phyloP scores from a whole-genome alignment of 2,329 filamentous ascomycete species.

The Trichoderma asperellum region DNA sequence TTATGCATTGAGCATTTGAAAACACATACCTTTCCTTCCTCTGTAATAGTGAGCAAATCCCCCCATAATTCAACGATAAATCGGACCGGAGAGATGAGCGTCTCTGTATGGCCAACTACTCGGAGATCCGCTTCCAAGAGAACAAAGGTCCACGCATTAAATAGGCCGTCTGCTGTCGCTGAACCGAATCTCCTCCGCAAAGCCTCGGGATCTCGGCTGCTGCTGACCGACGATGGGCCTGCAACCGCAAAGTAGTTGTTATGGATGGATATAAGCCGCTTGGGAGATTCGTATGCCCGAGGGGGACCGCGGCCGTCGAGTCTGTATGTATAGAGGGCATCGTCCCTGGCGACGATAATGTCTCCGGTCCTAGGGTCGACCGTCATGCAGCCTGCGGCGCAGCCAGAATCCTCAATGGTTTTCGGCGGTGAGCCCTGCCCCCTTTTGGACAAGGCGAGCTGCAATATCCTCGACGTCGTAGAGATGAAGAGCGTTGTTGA shows the following conservation, averaged over 20 bases:
- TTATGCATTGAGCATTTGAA: too few relatives aligned
- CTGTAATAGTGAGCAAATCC: slow-evolving; percentile 84
- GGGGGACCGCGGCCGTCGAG: slow-evolving; percentile 83
- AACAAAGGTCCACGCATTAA: slow-evolving; percentile 86
- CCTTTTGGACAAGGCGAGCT: slow-evolving; percentile 81
- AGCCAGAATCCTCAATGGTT: slow-evolving; percentile 86
- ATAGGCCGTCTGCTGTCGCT: slow-evolving; percentile 70
- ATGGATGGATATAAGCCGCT: slow-evolving; percentile 78
- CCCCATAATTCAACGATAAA: slow-evolving; percentile 86
- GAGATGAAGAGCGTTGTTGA: slow-evolving; percentile 85
- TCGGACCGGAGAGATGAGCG: slow-evolving; percentile 78
- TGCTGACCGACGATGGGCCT: slow-evolving; percentile 68
- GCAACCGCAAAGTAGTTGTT: slow-evolving; percentile 86
- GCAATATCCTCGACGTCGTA: slow-evolving; percentile 85
- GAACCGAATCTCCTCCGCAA: slow-evolving; percentile 74
- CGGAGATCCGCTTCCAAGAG: slow-evolving; percentile 90
- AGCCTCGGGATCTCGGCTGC: slow-evolving; percentile 59
- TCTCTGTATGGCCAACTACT: slow-evolving; percentile 87
- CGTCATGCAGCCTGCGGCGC: slow-evolving; percentile 93
- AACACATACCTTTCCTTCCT: slow-evolving; percentile 81
- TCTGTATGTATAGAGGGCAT: slow-evolving; percentile 94
- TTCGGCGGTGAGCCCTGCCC: slow-evolving; percentile 88
- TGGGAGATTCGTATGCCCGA: slow-evolving; percentile 88
- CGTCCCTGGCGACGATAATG: slow-evolving; percentile 88
- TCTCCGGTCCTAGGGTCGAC: slow-evolving; percentile 79